Base-by-base conservation (phyloP, 768 basidiomycete genomes). In the Hygrocybe coccinea region DNA sequence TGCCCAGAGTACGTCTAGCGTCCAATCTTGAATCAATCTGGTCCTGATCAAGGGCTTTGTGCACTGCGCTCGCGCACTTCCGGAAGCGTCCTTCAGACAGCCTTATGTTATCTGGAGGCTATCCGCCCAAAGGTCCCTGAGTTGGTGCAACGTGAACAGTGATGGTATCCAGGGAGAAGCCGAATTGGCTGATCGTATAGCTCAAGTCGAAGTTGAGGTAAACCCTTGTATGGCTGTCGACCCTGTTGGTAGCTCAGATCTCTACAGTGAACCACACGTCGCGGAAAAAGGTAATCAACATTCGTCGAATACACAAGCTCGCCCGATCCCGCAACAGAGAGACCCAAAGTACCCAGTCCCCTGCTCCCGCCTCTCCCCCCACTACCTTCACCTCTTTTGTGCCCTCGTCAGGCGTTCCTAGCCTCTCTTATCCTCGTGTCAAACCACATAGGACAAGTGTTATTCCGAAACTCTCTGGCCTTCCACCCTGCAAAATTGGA, bases 391-490 rank as follows among this genome's bases (percentile, higher is more conserved):
- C 89, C 91, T 0, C 79, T 97, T 24, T 78, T 91, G 39, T 95
- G 94, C 64, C 91, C 94, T 2, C 83, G 94, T 24, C 81, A 94
- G 22, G 83, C 91, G 0, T 97, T 97, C 70, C 77, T 97, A 8
- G 91, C 91, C 0, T 84, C 89, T 0, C 75, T 97, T 39, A 91
- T 97, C 54, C 77, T 92, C 50, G 95, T 95, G 0, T 87, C 89
- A 14, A 97, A 97, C 95, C 66, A 84, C 89, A 58, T 92, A 95
- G 73, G 94, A 97, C 64, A 86, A 90, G 50, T 91, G 89, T 41
- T 97, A 95, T 63, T 93, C 91, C 90, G 1, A 93, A 94, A 64
- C 79, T 97, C 5, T 89, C 89, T n/a, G 92, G 93, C 15, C 78
- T 97, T 2, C 83, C 86, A 0, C 84, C 91, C 4, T 74, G 84